Evolutionary conservation across 1,284 basidiomycete species (phyloP), one percentile per base, ranked within the genome.

Genomic region (Thecaphora thlaspeos): DNA sequence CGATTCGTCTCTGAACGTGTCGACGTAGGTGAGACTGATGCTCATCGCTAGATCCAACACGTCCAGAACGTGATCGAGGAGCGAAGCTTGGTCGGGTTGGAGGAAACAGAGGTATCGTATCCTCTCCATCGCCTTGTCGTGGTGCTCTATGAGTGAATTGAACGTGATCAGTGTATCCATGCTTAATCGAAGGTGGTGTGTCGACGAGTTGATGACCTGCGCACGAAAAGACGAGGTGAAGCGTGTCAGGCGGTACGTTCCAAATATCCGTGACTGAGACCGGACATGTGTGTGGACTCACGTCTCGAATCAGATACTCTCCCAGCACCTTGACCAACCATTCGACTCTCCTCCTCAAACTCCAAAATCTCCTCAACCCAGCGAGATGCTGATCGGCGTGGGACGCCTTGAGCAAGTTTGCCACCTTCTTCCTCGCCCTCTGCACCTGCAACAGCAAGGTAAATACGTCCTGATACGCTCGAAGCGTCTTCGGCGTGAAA

Each of bases 71-170:
- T 54, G 48, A 22, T 55, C 57, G 37, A 54, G 51, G 10, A 65
- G 46, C 28, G 51, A 55, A 2, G 28, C 41, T 24, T 65, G 62
- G 14, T 51, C 54, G 18, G 28, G 3, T 2, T 51, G 45, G 18
- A 55, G 43, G 42, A 66, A 66, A 50, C 63, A 61, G 23, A 61
- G 55, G 47, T 48, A 44, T 36, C 44, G 51, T 42, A 61, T 58
- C 28, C 41, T 51, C 2, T 40, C 50, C 4, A 61, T 32, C 7
- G 55, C 49, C 34, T 51, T 48, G 2, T 14, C 46, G 41, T 66
- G 63, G 5, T 32, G 24, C 23, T 53, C 43, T 3, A 55, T 57
- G 3, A 60, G 44, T 21, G 42, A 47, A 21, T 66, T 59, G n/a
- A 66, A 47, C 4, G 63, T 58, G n/a, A 41, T 26, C 1, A 36